phyloP scores from a whole-genome alignment of 441 rosid genomes.

The Capsella rubella region DNA sequence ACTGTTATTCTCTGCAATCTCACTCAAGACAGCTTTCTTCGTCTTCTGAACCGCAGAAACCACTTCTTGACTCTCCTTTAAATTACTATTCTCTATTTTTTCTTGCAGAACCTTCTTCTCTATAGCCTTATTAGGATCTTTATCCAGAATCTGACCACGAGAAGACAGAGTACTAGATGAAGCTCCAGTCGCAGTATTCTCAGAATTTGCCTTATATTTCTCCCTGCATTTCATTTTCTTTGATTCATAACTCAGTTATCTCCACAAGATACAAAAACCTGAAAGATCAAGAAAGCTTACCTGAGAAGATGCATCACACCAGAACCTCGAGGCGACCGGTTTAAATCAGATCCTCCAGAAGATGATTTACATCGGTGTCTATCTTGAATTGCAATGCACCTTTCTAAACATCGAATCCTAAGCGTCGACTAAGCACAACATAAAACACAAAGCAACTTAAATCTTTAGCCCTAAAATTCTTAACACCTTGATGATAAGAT shows the following conservation, averaged over 20 bases:
- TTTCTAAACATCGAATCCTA: conserved; percentile 64
- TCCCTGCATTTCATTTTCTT: conserved; percentile 54
- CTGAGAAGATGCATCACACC: conserved; percentile 55
- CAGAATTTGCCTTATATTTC: conserved; percentile 52
- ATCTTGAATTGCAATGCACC: conserved; percentile 57
- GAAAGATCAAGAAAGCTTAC: not conserved
- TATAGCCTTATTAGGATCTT: conserved; percentile 28
- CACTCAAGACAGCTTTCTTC: conserved; percentile 46
- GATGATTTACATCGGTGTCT: conserved; percentile 46
- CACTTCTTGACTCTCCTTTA: conserved; percentile 35
- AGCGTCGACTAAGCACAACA: conserved; percentile 58
- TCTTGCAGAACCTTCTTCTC: conserved; percentile 42
- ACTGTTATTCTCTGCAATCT: conserved; percentile 44
- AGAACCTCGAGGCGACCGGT: conserved; percentile 50
- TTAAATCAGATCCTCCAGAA: conserved; percentile 42
- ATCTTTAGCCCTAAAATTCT: conserved; percentile 14
- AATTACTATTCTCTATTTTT: conserved; percentile 19
- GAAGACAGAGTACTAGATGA: conserved; percentile 30
- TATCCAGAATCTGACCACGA: conserved; percentile 10
- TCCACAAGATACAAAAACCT: not conserved
- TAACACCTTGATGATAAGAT: not conserved
- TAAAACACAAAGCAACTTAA: not conserved
- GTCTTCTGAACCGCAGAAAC: conserved; percentile 18
- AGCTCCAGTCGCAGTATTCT: conserved; percentile 39
- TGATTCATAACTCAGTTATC: not conserved